phyloP scores from a whole-genome alignment of 2,329 filamentous ascomycete species.

The Monilinia aucupariae region DNA sequence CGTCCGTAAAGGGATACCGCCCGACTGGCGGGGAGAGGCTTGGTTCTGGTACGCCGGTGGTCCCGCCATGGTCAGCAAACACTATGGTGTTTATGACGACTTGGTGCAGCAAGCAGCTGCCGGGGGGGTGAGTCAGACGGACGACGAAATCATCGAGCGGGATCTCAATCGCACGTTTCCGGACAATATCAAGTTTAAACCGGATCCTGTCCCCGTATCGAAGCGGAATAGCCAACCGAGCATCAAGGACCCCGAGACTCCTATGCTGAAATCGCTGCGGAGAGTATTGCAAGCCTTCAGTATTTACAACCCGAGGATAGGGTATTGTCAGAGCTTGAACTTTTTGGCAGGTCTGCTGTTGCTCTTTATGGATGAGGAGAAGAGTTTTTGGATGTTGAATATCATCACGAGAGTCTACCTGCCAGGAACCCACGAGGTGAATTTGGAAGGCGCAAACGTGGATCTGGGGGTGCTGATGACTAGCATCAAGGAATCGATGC shows the following conservation, averaged over 20 bases:
- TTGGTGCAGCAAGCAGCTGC: constrained; percentile 59
- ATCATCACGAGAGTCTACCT: constrained; percentile 86
- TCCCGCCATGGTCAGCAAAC: constrained; percentile 68
- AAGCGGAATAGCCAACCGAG: constrained; percentile 33
- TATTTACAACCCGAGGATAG: constrained; percentile 83
- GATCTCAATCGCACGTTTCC: constrained; percentile 92
- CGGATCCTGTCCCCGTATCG: constrained; percentile 38
- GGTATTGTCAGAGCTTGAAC: constrained; percentile 94
- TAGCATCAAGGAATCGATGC: constrained; percentile 74
- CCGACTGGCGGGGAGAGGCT: constrained; percentile 88
- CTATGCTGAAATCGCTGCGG: constrained; percentile 74
- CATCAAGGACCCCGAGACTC: constrained; percentile 51
- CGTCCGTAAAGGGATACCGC: constrained; percentile 86
- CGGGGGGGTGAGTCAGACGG: constrained; percentile 58
- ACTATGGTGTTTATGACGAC: constrained; percentile 70
- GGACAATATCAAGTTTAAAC: constrained; percentile 87
- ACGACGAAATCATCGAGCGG: constrained; percentile 86
- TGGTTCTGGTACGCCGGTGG: constrained; percentile 97
- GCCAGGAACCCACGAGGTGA: constrained; percentile 86
- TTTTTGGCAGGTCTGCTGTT: constrained; percentile 87
- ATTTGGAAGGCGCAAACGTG: constrained; percentile 85
- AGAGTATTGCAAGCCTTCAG: constrained; percentile 86
- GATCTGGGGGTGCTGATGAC: constrained; percentile 92
- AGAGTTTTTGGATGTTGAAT: constrained; percentile 86
- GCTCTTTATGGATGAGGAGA: constrained; percentile 84